These are phyloP conservation scores for Isabelozyma rhagii DNA, from an alignment of 805 yeast species.

Conservation along the genomic window DNA sequence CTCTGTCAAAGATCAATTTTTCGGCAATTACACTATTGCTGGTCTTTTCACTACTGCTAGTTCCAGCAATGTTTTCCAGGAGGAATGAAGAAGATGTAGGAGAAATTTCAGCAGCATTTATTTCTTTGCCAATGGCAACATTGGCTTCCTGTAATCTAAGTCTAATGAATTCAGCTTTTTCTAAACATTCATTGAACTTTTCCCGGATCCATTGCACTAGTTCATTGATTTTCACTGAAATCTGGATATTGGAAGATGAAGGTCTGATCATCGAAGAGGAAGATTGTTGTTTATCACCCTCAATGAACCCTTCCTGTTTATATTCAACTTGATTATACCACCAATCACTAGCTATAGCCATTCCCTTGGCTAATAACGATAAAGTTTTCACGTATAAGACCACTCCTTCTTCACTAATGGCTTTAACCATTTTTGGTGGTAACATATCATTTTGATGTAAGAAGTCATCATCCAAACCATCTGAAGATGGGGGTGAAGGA, in stretches of 20 bases:
- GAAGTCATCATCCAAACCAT: constrained; percentile 34
- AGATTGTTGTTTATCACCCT: constrained; percentile 2
- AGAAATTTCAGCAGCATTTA: not conserved
- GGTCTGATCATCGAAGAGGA: not conserved
- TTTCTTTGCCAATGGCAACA: constrained; percentile 21
- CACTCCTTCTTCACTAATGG: constrained; percentile 81
- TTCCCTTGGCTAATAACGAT: constrained; percentile 78
- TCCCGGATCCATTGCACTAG: constrained; percentile 91
- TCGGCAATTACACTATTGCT: constrained; percentile 57
- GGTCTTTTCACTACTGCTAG: not conserved
- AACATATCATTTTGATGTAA: constrained; percentile 40
- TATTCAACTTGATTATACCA: constrained; percentile 57
- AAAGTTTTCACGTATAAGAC: constrained; percentile 81
- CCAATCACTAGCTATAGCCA: constrained; percentile 85
- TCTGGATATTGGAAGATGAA: constrained; percentile 11
- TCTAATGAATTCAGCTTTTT: constrained; percentile 79
- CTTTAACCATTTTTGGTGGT: constrained; percentile 55
- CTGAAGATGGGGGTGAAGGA: constrained; percentile 63
- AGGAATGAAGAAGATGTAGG: not conserved
- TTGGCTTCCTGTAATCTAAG: constrained; percentile 53
- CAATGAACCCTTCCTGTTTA: constrained; percentile 6
- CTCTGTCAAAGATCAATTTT: constrained; percentile 85
- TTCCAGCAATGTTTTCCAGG: not conserved
- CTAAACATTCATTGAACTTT: constrained; percentile 82
- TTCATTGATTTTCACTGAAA: constrained; percentile 49